Conservation (phyloP, 1,284 basidiomycete species). For the Apiotrichum veenhuisii region DNA sequence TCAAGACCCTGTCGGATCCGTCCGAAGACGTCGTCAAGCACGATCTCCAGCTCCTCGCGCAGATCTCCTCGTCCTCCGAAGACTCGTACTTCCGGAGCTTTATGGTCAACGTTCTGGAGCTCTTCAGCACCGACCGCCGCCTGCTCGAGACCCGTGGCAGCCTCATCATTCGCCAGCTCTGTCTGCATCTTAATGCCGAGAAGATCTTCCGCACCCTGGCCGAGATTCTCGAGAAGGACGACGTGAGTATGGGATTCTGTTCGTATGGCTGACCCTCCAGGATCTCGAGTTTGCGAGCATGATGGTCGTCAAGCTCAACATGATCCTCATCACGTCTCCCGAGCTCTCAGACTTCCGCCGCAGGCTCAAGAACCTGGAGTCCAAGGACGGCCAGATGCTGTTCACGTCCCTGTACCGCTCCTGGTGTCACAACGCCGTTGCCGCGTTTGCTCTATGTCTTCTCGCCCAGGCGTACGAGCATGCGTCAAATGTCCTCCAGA, state of each 20-base stretch:
- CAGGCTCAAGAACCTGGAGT: slow-evolving; percentile 87
- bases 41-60: slow-evolving; percentile 90
- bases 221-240: slow-evolving; percentile 96
- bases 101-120: slow-evolving; percentile 88
- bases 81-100: slow-evolving; percentile 93
- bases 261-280: slow-evolving; percentile 48
- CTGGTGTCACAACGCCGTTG: slow-evolving; percentile 98
- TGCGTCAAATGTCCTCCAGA: slow-evolving; percentile 92
- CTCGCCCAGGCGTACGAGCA: slow-evolving; percentile 98
- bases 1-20: slow-evolving; percentile 94
- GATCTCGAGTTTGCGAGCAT: slow-evolving; percentile 95
- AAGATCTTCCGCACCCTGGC: slow-evolving; percentile 93
- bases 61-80: slow-evolving; percentile 85
- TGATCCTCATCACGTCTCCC: slow-evolving; percentile 94
- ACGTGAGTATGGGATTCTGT: slow-evolving; percentile 58
- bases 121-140: slow-evolving; percentile 91
- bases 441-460: slow-evolving; percentile 91
- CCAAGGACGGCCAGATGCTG: slow-evolving; percentile 84
- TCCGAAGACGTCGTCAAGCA: slow-evolving; percentile 97
- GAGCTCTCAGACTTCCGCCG: slow-evolving; percentile 92
- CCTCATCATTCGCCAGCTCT: slow-evolving; percentile 92
- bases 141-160: slow-evolving; percentile 89
- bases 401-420: slow-evolving; percentile 92
- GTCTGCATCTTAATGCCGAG: slow-evolving; percentile 90
- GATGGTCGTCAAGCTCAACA: slow-evolving; percentile 95